Percentiles rank a stretch among this genome's conserved stretches.
These are phyloP conservation scores for Pythium sp. DNA, from an alignment of 352 stramenopile species.

Conservation along the genomic window DNA sequence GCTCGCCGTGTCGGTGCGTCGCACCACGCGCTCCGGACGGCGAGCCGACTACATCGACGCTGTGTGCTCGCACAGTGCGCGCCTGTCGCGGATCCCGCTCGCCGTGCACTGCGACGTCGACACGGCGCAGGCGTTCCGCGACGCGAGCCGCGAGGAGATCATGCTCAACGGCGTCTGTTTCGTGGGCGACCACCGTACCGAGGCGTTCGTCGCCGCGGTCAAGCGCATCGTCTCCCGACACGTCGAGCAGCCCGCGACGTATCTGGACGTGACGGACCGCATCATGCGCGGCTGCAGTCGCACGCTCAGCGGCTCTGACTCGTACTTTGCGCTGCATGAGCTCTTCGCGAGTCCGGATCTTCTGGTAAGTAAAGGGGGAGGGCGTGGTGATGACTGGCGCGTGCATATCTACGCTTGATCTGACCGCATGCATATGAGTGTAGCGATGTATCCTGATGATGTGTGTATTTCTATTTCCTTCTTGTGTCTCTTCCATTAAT, in stretches of 20 bases:
- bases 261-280: slow-evolving; percentile 50
- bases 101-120: slow-evolving; percentile 57
- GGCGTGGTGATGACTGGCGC: background rate
- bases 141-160: slow-evolving; percentile 69
- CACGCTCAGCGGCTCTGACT: slow-evolving; percentile 72
- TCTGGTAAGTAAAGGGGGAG: slow-evolving; percentile 26
- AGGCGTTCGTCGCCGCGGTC: slow-evolving; percentile 70
- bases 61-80: slow-evolving; percentile 24
- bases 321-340: slow-evolving; percentile 73
- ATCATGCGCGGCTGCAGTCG: slow-evolving; percentile 72
- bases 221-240: slow-evolving; percentile 66
- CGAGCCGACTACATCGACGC: slow-evolving; percentile 59
- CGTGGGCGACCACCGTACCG: slow-evolving; percentile 65
- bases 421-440: background rate
- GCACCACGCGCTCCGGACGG: slow-evolving; percentile 33
- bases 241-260: slow-evolving; percentile 39
- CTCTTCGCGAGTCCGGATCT: slow-evolving; percentile 55
- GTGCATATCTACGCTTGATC: background rate
- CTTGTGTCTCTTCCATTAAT: slow-evolving; percentile 1
- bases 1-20: slow-evolving; percentile 38
- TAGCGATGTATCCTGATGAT: slow-evolving; percentile 12
- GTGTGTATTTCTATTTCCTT: slow-evolving; percentile 1
- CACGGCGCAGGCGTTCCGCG: slow-evolving; percentile 66
- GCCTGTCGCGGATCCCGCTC: slow-evolving; percentile 48
- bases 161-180: slow-evolving; percentile 73